Evolutionary conservation across 2,329 filamentous ascomycete species (phyloP).

Genomic region (Tolypocladium sp.): DNA sequence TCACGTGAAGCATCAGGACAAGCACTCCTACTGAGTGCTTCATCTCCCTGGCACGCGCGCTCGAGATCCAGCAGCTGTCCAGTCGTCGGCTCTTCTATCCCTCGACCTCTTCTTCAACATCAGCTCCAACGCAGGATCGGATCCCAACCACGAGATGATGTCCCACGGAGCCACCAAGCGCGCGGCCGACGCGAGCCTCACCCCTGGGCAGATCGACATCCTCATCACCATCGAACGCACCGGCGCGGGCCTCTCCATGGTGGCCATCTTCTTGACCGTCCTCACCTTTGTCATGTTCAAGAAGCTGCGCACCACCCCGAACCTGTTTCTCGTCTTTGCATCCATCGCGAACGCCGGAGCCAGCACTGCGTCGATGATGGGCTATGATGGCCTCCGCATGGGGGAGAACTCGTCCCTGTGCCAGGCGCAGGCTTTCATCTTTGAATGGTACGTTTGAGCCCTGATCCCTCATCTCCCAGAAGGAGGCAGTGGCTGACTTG

Average conservation of each 20-base stretch:
- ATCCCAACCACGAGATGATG: neutral
- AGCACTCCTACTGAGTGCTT: neutral
- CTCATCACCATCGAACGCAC: conserved; percentile 43
- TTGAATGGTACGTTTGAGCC: conserved; percentile 52
- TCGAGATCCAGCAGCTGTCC: neutral
- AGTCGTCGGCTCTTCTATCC: neutral
- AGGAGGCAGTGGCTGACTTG: neutral
- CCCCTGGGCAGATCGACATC: conserved; percentile 26
- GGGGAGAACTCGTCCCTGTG: conserved; percentile 50
- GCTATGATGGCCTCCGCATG: conserved; percentile 50
- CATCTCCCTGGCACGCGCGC: neutral
- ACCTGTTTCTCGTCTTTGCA: conserved; percentile 35
- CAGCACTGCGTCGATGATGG: conserved; percentile 60
- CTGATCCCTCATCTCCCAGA: neutral
- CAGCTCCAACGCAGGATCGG: neutral
- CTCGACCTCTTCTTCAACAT: neutral
- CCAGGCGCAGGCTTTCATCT: conserved; percentile 48
- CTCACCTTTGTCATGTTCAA: conserved; percentile 39
- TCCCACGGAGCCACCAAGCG: neutral
- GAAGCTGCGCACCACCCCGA: conserved; percentile 45
- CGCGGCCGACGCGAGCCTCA: conserved; percentile 14
- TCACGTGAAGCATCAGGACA: neutral
- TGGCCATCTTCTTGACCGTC: conserved; percentile 40
- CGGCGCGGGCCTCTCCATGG: conserved; percentile 44
- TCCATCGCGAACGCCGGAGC: conserved; percentile 38